A percentile compares a stretch with the other conserved stretches of the same genome.
phyloP scores from a whole-genome alignment of 495 filamentous ascomycete genomes.

The Neurospora sp. region DNA sequence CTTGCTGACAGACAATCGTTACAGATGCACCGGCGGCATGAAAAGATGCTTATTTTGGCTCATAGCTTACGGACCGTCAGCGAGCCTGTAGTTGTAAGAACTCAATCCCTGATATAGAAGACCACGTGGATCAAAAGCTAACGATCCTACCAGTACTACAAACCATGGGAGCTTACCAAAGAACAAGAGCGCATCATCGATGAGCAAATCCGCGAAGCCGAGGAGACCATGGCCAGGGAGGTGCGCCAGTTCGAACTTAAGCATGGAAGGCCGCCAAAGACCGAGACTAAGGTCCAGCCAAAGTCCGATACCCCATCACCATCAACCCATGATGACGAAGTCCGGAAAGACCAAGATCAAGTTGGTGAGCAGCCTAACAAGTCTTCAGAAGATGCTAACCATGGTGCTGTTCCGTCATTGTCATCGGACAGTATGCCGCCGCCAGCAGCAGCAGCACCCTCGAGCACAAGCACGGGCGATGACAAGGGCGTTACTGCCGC shows the following conservation, averaged over 20 bases:
- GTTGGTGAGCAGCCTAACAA: conserved; percentile 36
- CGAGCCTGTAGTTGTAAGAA: conserved; percentile 66
- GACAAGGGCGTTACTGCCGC: background rate
- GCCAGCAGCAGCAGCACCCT: conserved; percentile 11
- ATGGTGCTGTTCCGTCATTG: conserved; percentile 9
- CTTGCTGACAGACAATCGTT: conserved; percentile 5
- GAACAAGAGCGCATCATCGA: conserved; percentile 39
- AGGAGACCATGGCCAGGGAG: conserved; percentile 38
- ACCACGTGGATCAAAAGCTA: conserved; percentile 11
- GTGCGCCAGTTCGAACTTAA: conserved; percentile 28
- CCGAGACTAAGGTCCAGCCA: background rate
- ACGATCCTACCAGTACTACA: conserved; percentile 59
- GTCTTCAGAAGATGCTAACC: conserved; percentile 35
- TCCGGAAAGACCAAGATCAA: background rate
- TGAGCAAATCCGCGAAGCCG: conserved; percentile 34
- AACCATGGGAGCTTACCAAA: conserved; percentile 67
- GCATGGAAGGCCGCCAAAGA: background rate
- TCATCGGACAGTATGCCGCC: conserved; percentile 6
- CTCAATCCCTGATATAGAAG: background rate
- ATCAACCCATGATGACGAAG: background rate
- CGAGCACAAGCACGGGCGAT: conserved; percentile 1
- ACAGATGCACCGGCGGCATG: conserved; percentile 75
- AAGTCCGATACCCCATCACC: background rate
- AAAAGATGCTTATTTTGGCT: conserved; percentile 60
- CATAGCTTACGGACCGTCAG: conserved; percentile 64